A percentile compares a stretch with the other conserved stretches of the same genome.
Evolutionary conservation across 208 protist genomes (phyloP).

Genomic region (Herpetomonas samuelpessoai): DNA sequence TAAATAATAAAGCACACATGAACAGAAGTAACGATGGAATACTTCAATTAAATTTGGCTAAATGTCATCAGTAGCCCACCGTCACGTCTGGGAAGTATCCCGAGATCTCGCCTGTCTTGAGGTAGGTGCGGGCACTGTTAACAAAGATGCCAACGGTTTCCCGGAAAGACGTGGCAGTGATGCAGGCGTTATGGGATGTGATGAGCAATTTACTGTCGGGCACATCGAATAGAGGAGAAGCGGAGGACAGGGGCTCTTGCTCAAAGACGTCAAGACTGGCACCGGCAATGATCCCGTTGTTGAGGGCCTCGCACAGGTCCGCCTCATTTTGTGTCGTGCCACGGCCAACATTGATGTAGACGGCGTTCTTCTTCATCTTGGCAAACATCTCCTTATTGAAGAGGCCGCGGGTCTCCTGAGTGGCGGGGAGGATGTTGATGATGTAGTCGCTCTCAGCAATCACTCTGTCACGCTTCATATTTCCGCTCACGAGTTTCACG

Average conservation of each 20-base stretch:
- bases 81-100: background rate
- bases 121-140: background rate
- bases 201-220: slow-evolving; percentile 42
- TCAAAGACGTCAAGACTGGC: slow-evolving; percentile 63
- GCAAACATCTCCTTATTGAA: slow-evolving; percentile 45
- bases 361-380: slow-evolving; percentile 44
- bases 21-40: too few relatives aligned
- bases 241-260: slow-evolving; percentile 47
- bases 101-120: background rate
- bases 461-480: slow-evolving; percentile 17
- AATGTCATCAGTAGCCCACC: background rate
- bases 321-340: slow-evolving; percentile 44
- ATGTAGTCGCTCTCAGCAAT: slow-evolving; percentile 54
- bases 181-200: slow-evolving; percentile 48
- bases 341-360: slow-evolving; percentile 69
- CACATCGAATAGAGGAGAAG: slow-evolving; percentile 36
- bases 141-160: background rate
- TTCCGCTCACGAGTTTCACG: slow-evolving; percentile 24
- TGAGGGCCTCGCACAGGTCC: slow-evolving; percentile 36
- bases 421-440: slow-evolving; percentile 46
- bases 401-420: slow-evolving; percentile 31
- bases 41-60: too few relatives aligned
- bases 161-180: slow-evolving; percentile 19
- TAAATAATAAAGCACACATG: too few relatives aligned
- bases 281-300: slow-evolving; percentile 29